These are phyloP conservation scores for Fusarium sp. DNA, from an alignment of 2,329 filamentous ascomycete genomes.

Conservation along the genomic window DNA sequence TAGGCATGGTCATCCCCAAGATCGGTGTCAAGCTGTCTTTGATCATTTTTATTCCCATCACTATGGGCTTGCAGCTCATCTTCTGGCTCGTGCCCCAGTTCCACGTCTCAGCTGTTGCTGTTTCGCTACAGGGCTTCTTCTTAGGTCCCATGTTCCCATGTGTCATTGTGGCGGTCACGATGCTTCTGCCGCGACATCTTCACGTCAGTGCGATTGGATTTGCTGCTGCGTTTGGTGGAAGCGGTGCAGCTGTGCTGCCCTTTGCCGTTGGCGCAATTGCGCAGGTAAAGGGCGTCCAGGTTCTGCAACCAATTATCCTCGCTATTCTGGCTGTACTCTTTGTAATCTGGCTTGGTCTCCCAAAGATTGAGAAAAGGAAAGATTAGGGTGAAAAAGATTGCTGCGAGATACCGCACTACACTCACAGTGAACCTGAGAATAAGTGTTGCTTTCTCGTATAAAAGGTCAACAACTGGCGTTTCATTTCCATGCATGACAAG, in stretches of 20 bases:
- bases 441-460: too few relatives aligned
- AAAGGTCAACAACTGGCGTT: too few relatives aligned
- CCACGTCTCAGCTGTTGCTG: conserved; percentile 78
- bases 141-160: conserved; percentile 82
- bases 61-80: conserved; percentile 75
- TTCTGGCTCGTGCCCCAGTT: conserved; percentile 88
- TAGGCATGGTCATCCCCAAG: conserved; percentile 55
- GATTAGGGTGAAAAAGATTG: conserved; percentile 41
- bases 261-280: conserved; percentile 76
- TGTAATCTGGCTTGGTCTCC: conserved; percentile 60
- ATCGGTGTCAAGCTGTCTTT: conserved; percentile 77
- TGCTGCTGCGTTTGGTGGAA: conserved; percentile 79
- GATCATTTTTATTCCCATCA: conserved; percentile 70
- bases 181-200: conserved; percentile 74
- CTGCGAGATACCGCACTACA: not conserved
- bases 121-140: conserved; percentile 81
- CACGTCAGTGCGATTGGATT: conserved; percentile 85
- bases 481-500: not conserved
- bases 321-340: conserved; percentile 61
- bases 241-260: conserved; percentile 74
- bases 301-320: conserved; percentile 68
- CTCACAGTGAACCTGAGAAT: not conserved
- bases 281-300: conserved; percentile 65
- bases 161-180: conserved; percentile 76
- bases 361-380: conserved; percentile 56